Base-by-base conservation (phyloP, 1,139 yeast species). In the Saccharomyces hybrid region DNA sequence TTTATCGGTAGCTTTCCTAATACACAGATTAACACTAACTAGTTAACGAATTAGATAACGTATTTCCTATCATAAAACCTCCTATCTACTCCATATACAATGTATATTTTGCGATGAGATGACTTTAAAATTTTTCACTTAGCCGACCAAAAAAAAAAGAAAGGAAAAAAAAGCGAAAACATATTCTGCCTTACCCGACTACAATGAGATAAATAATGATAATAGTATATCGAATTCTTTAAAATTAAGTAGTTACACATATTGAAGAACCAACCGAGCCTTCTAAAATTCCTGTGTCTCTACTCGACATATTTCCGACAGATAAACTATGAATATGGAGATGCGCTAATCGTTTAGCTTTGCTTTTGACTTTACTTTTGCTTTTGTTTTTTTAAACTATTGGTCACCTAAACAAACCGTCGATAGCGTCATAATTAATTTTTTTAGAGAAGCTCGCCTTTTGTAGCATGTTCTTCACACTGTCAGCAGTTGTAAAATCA, bases 341-440 rank as follows among this genome's bases (percentile, higher is more conserved):
- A 19, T 19, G 23, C 4, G 3, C 23, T 19, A 3, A 19, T 19
- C 23, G 23, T 19, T 3, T 19, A 19, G 23, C 23, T 19, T 19
- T 19, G 23, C 4, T 19, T 3, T 28, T 11, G 2, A 28, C 31
- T 28, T 9, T 47, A 7, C 25, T n/a, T 19, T 19, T 19, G 5
- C 25, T 13, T 23, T 14, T n/a, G 23, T 19, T 25, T 38, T 44
- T 38, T 23, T 11, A 38, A 6, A 9, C 11, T 19, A 46, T 26
- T 46, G 42, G 42, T 38, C 42, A 38, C 42, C 42, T 58, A 51
- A 88, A 87, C 59, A 89, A 75, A 55, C 78, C 82, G 56, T 83
- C 84, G 55, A 89, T 79, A 3, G 91, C 89, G 51, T 79, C 83
- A 69, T 91, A 91, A 69, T 91, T 91, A 69, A 91, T 86, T 75